phyloP scores from a whole-genome alignment of 257 asterid genomes.

The Verbascum thapsus region DNA sequence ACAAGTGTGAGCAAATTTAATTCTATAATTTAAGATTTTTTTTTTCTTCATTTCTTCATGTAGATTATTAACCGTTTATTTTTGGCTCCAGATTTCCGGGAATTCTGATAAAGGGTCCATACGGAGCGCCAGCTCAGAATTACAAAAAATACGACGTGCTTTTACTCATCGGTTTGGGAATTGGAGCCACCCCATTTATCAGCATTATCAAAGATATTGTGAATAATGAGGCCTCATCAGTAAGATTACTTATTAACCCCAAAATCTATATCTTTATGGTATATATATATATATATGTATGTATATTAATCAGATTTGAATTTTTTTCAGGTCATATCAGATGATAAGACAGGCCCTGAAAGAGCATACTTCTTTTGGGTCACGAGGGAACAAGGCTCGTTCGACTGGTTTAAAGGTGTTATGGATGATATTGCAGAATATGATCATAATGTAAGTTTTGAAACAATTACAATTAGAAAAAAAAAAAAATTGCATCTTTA shows the following conservation, averaged over 20 bases:
- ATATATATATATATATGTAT: constrained; percentile 3
- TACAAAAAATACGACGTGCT: constrained; percentile 83
- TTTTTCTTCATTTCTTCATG: background rate
- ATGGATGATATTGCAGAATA: constrained; percentile 93
- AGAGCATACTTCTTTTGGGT: constrained; percentile 96
- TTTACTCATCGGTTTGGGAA: constrained; percentile 86
- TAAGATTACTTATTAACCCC: constrained; percentile 33
- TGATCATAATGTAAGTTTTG: constrained; percentile 63
- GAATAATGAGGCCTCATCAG: constrained; percentile 49
- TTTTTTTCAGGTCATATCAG: constrained; percentile 34
- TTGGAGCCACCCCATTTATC: constrained; percentile 91
- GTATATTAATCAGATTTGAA: constrained; percentile 8
- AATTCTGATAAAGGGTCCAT: constrained; percentile 81
- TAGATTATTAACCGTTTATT: constrained; percentile 11
- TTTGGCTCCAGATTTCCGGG: constrained; percentile 56
- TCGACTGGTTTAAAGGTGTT: constrained; percentile 96
- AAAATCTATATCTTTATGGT: background rate
- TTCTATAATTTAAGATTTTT: background rate
- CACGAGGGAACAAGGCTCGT: constrained; percentile 92
- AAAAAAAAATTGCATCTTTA: too few relatives aligned
- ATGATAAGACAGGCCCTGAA: constrained; percentile 46
- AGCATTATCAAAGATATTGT: constrained; percentile 83
- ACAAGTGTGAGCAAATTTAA: constrained; percentile 47
- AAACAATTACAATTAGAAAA: background rate
- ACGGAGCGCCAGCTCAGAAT: constrained; percentile 92